Evolutionary conservation across 768 basidiomycete genomes (phyloP).

Genomic region (Tulasnella sp.): DNA sequence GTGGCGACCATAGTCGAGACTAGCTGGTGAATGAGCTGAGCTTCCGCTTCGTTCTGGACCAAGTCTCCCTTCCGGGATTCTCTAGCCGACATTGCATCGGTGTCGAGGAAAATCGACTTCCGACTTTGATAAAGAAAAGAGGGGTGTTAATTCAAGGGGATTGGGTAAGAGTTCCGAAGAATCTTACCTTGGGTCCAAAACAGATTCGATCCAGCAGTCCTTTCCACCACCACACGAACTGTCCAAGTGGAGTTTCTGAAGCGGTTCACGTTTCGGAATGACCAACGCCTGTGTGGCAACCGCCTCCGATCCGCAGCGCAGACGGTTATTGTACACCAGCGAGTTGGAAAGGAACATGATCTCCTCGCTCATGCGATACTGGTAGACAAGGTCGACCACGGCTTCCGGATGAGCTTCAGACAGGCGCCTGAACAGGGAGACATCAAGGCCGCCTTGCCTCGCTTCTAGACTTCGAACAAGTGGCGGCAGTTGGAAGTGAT

Average conservation of each 20-base stretch:
- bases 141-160: not conserved
- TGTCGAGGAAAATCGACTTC: constrained; percentile 91
- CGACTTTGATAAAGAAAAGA: constrained; percentile 46
- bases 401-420: constrained; percentile 83
- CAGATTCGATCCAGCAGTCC: constrained; percentile 65
- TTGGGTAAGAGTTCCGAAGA: too few species aligned
- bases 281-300: constrained; percentile 59
- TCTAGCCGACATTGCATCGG: constrained; percentile 69
- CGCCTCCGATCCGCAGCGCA: constrained; percentile 71
- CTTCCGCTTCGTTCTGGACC: constrained; percentile 85
- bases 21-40: constrained; percentile 45
- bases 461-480: constrained; percentile 79
- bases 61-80: constrained; percentile 84
- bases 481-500: constrained; percentile 95
- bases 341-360: constrained; percentile 89
- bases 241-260: constrained; percentile 45
- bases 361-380: constrained; percentile 96
- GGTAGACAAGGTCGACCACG: constrained; percentile 77
- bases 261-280: constrained; percentile 47
- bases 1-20: constrained; percentile 58
- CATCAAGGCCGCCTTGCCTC: constrained; percentile 78
- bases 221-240: constrained; percentile 32
- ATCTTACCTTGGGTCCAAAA: constrained; percentile 61
- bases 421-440: constrained; percentile 82
- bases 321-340: constrained; percentile 73